Conservation (phyloP, 176 grass and related monocot species). For the Melocanna baccifera region DNA sequence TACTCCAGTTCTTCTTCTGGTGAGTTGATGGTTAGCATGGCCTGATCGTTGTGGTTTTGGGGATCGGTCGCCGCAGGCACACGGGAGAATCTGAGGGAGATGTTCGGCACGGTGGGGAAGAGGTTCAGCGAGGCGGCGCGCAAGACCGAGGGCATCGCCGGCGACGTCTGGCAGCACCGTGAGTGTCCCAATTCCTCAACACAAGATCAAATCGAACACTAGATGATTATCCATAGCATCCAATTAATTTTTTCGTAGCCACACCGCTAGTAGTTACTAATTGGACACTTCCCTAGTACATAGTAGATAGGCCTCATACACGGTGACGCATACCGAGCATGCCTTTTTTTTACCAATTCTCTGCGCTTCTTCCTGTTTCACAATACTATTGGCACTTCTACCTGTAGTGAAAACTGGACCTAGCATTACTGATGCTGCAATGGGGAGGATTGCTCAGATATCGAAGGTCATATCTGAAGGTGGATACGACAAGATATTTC, state of each 20-base stretch:
- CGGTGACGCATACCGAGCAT: neutral
- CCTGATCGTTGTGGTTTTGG: neutral
- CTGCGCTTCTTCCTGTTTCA: neutral
- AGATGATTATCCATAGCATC: neutral
- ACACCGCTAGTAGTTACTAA: neutral
- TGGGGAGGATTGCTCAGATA: slow-evolving; percentile 50
- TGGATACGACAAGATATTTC: slow-evolving; percentile 57
- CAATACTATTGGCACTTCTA: neutral
- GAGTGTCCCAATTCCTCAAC: neutral
- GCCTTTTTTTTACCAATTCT: neutral
- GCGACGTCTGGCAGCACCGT: slow-evolving; percentile 62
- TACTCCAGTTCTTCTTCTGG: neutral
- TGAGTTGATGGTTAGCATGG: neutral
- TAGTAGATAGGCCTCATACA: neutral
- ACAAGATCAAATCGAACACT: neutral
- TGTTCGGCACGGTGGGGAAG: slow-evolving; percentile 45
- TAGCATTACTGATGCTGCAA: slow-evolving; percentile 41
- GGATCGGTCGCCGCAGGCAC: neutral
- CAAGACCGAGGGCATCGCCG: slow-evolving; percentile 56
- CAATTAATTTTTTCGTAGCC: neutral
- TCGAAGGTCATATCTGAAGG: slow-evolving; percentile 58
- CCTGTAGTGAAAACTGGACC: slow-evolving; percentile 51
- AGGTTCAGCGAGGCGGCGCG: slow-evolving; percentile 50
- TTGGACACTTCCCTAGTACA: neutral
- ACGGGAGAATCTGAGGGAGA: slow-evolving; percentile 40